Evolutionary conservation across 2,329 filamentous ascomycete species (phyloP), one percentile per base, ranked within the genome.

Genomic region (Colletotrichum melonis): DNA sequence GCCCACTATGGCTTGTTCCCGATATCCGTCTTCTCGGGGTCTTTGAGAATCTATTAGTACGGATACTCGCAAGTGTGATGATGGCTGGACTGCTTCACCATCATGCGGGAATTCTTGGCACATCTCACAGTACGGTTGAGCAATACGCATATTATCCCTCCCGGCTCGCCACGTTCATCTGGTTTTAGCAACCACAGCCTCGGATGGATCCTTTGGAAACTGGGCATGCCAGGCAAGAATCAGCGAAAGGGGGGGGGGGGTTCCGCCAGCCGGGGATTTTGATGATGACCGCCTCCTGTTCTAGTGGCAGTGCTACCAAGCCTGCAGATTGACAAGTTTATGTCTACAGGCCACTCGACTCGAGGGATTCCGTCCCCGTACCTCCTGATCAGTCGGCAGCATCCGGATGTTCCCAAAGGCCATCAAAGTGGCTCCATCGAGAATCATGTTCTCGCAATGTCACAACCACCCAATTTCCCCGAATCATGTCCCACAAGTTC

Each of bases 401-500:
- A 73, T 73, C 70, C 70, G 70, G 70, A 73, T 35, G 70, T 46
- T 60, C 55, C 60, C 56, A 70, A 70, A 57, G 58, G 38, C 46
- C 57, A 52, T 60, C 26, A 30, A 38, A 65, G 35, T 70, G 70
- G 67, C 46, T 30, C 54, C 46, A 49, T 52, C 16, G 22, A 63
- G 60, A 62, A 73, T 57, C 67, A 56, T 35, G 65, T 68, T 32
- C 70, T 70, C 55, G 30, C 63, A 32, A 52, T 67, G 67, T 35
- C 55, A 70, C 59, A 19, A 52, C 70, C 55, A 62, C 65, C 60
- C 60, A 73, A 73, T 73, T 70, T 73, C 70, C 70, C 70, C 70
- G 70, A 73, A 70, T 73, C 70, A 73, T 73, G 67, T 73, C 56
- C 67, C 70, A 73, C 70, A 70, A 56, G 60, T 56, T 70, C 59